phyloP scores from a whole-genome alignment of 495 filamentous ascomycete species.

The Penicillium manginii region DNA sequence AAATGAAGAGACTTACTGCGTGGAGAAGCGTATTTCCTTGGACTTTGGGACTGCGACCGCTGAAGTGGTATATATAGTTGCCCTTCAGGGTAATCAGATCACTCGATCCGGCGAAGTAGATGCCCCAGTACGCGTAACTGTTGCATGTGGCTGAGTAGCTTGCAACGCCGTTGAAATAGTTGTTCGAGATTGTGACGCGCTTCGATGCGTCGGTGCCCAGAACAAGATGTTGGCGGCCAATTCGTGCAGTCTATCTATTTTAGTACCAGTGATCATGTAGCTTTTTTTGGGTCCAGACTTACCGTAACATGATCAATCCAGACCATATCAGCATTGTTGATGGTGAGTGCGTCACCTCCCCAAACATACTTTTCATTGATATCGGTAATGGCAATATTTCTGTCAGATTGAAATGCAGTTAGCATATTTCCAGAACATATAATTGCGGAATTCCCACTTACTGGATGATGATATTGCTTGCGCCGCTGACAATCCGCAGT shows the following conservation, averaged over 20 bases:
- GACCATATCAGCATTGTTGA: conserved; percentile 44
- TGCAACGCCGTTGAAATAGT: conserved; percentile 45
- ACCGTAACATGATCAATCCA: conserved; percentile 55
- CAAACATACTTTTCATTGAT: conserved; percentile 54
- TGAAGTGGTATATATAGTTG: conserved; percentile 52
- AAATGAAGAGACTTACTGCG: conserved; percentile 17
- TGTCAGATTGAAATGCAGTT: conserved; percentile 8
- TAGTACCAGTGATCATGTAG: neutral
- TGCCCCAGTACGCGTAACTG: conserved; percentile 50
- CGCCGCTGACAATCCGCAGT: conserved; percentile 48
- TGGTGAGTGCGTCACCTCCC: conserved; percentile 53
- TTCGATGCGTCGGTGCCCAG: conserved; percentile 43
- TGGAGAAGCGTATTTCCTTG: conserved; percentile 48
- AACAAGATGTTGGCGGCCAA: conserved; percentile 50
- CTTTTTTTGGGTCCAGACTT: neutral
- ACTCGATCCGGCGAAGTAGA: conserved; percentile 43
- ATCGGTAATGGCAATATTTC: conserved; percentile 51
- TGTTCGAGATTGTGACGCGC: conserved; percentile 52
- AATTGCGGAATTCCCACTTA: conserved; percentile 7
- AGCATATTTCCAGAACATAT: neutral
- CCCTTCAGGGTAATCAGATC: conserved; percentile 50
- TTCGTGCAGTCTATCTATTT: conserved; percentile 38
- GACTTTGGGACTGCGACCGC: conserved; percentile 47
- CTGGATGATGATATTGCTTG: conserved; percentile 52
- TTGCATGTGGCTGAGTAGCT: conserved; percentile 48